phyloP scores from a whole-genome alignment of 495 filamentous ascomycete genomes.

The Cladorrhinum samala region DNA sequence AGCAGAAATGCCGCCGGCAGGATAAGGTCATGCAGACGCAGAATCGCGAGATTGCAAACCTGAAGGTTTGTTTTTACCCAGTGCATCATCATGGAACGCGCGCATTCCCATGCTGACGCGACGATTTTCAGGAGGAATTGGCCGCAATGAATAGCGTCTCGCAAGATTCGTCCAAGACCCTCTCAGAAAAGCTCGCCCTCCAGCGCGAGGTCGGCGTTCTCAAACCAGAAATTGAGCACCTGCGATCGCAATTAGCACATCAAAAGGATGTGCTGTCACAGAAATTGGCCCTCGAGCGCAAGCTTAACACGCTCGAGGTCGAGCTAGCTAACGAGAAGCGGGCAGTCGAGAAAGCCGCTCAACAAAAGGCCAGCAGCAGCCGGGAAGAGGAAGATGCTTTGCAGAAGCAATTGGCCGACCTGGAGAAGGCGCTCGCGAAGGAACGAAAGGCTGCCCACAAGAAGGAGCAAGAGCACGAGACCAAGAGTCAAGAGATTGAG shows the following conservation, averaged over 20 bases:
- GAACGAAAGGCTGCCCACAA: conserved; percentile 40
- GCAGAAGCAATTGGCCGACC: conserved; percentile 39
- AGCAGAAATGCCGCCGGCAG: conserved; percentile 49
- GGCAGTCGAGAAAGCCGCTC: conserved; percentile 53
- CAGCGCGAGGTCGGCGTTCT: conserved; percentile 62
- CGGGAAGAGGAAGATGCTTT: conserved; percentile 38
- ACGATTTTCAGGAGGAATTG: conserved; percentile 55
- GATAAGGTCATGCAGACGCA: conserved; percentile 52
- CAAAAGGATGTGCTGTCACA: conserved; percentile 63
- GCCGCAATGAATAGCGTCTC: conserved; percentile 54
- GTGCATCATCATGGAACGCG: no score
- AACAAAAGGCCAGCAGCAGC: conserved; percentile 41
- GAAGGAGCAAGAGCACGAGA: conserved; percentile 25
- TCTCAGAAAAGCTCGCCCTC: conserved; percentile 71
- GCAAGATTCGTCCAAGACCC: conserved; percentile 60
- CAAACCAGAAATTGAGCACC: conserved; percentile 72
- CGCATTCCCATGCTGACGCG: no score
- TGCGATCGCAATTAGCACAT: conserved; percentile 60
- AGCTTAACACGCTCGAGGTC: conserved; percentile 66
- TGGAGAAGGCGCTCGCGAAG: conserved; percentile 46
- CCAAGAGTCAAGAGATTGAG: conserved; percentile 28
- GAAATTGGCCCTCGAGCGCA: conserved; percentile 68
- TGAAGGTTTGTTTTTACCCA: conserved; percentile 52
- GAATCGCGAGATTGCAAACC: conserved; percentile 55
- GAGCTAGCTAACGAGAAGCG: conserved; percentile 75